A percentile compares a stretch with the other conserved stretches of the same genome.
phyloP scores from a whole-genome alignment of 345 rosid species.

The Excoecaria cochinchinensis region DNA sequence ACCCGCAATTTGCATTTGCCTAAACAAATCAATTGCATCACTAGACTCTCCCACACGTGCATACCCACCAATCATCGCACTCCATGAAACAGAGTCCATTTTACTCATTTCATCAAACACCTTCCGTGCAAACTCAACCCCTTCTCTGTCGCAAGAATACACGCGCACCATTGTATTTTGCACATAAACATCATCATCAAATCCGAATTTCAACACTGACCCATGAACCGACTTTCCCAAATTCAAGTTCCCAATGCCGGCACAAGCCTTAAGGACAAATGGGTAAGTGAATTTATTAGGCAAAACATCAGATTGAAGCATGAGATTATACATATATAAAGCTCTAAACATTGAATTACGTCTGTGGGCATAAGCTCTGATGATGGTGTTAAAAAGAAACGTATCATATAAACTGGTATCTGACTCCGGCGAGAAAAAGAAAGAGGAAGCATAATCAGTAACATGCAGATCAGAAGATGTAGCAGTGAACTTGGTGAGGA shows the following conservation, averaged over 20 bases:
- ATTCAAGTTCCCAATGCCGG: constrained; percentile 41
- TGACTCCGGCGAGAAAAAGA: constrained; percentile 44
- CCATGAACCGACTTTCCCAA: constrained; percentile 50
- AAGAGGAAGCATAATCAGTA: constrained; percentile 38
- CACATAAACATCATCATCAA: constrained; percentile 44
- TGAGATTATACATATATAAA: constrained; percentile 29
- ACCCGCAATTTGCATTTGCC: constrained; percentile 45
- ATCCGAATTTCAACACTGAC: constrained; percentile 42
- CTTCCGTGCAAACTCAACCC: constrained; percentile 41
- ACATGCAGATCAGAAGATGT: constrained; percentile 42
- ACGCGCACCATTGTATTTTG: constrained; percentile 48
- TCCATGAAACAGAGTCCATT: constrained; percentile 52
- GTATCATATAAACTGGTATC: constrained; percentile 41
- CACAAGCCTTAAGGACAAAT: constrained; percentile 55
- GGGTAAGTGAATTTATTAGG: constrained; percentile 57
- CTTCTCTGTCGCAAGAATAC: constrained; percentile 36
- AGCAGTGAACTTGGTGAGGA: constrained; percentile 53
- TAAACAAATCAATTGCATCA: constrained; percentile 46
- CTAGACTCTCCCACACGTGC: constrained; percentile 36
- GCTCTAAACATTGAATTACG: constrained; percentile 30
- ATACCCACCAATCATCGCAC: constrained; percentile 56
- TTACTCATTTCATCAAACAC: constrained; percentile 51
- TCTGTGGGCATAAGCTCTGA: constrained; percentile 45
- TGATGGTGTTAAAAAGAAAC: constrained; percentile 49
- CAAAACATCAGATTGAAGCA: constrained; percentile 31